Base-by-base conservation (phyloP, 176 grass and related monocot genomes). In the Thalia dealbata region DNA sequence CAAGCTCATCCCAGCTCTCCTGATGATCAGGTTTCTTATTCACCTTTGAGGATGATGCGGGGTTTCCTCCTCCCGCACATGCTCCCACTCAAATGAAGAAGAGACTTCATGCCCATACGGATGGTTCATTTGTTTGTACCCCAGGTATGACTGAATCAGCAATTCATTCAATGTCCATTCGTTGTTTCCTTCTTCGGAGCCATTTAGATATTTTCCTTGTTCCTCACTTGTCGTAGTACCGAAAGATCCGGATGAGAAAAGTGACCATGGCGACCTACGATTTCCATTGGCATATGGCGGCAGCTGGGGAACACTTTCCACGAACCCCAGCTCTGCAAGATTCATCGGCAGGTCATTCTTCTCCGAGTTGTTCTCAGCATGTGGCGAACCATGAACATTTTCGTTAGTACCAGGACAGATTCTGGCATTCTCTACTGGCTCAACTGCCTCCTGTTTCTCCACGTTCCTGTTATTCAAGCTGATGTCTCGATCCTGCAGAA, bases 401-500 rank as follows among this genome's bases (percentile, higher is more conserved):
- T 9, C 35, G n/a, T 68, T 22, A 13, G 27, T 30, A 68, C 19
- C 35, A 12, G 65, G 8, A 32, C 6, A 43, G 8, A 18, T 68
- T 68, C 18, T 18, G 11, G 65, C 38, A 43, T 23, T 19, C 65
- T 68, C 18, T 38, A 4, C 32, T 22, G 32, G 38, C 10, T 44
- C 18, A 24, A 68, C 9, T 30, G 8, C 43, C 35, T 22, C 19
- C 16, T 45, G 18, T 44, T 21, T 19, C 19, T 68, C 35, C 19
- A 27, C 43, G 10, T 35, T 68, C n/a, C 38, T 68, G 18, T 44
- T 21, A 68, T n/a, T 43, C 38, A 35, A 68, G 65, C 38, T 68
- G 65, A 43, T 43, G n/a, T 11, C 22, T 23, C 70, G 48, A 22
- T 70, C 82, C 64, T 80, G 85, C 70, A 87, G 67, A 82, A 79